Evolutionary conservation across 2,329 filamentous ascomycete species (phyloP), one percentile per base, ranked within the genome.

Genomic region (Venturiaceae sp.): DNA sequence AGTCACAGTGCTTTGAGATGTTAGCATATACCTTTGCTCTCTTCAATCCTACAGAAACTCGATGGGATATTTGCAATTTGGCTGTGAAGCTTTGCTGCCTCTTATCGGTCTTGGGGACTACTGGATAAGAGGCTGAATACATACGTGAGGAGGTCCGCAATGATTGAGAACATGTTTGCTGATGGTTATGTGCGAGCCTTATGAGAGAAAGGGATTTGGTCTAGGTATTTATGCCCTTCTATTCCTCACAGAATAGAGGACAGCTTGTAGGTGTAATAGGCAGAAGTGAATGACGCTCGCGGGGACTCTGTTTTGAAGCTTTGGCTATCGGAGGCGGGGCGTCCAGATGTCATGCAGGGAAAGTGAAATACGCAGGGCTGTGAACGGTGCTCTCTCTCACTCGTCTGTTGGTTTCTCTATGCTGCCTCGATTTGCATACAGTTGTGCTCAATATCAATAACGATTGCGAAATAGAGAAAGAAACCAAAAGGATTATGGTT

Each of bases 71-170:
- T n/a, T 21, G 50, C 28, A 13, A 53, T 53, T 16, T 53, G 26
- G 26, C 37, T 55, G 23, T 32, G 41, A 47, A 47, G 41, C 19
- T n/a, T n/a, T n/a, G 13, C 13, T 13, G 36, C 36, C 13, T 47
- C 41, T 47, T 28, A 21, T 47, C 23, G 26, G 41, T 26, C 9
- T 47, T 28, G 19, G 16, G 21, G n/a, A n/a, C 23, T 28, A 9
- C 6, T 14, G 50, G 50, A 53, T 32, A 53, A 34, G 50, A 56
- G 57, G 33, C 56, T 37, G 16, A 58, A 26, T 23, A 53, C 86
- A 77, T 77, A 91, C 87, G 87, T 89, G 72, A 91, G 77, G 66
- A 90, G 77, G 74, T 89, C 87, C 66, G 88, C 83, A 66, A 91
- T 81, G 66, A 90, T 81, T 73, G 87, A 85, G 69, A 92, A 90